A percentile compares a stretch with the other conserved stretches of the same genome.
Conservation (phyloP, 805 yeast genomes). For the Ogataea angusta region DNA sequence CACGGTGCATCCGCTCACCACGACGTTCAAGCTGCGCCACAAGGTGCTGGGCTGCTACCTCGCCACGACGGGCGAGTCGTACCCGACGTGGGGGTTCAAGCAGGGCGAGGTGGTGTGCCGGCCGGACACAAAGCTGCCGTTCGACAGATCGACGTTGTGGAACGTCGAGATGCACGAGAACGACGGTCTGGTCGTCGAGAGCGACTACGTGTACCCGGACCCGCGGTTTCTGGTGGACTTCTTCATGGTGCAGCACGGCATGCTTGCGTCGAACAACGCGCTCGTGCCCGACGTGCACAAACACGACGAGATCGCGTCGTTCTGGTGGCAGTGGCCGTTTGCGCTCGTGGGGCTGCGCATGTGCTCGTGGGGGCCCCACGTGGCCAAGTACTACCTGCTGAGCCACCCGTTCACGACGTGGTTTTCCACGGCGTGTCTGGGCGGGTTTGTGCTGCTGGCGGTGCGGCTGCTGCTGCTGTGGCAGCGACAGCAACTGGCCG, state of each 20-base stretch:
- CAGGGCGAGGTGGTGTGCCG: slow-evolving; percentile 88
- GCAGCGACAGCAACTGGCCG: slow-evolving; percentile 65
- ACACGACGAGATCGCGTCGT: slow-evolving; percentile 65
- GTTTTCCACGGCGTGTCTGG: slow-evolving; percentile 53
- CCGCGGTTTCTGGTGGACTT: slow-evolving; percentile 65
- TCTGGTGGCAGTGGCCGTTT: slow-evolving; percentile 85
- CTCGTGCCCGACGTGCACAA: slow-evolving; percentile 73
- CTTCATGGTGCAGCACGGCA: slow-evolving; percentile 67
- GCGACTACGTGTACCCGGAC: slow-evolving; percentile 39
- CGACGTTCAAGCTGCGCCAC: slow-evolving; percentile 75
- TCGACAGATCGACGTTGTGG: slow-evolving; percentile 75
- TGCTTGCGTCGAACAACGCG: slow-evolving; percentile 84
- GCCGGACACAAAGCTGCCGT: slow-evolving; percentile 33
- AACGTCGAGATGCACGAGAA: slow-evolving; percentile 70
- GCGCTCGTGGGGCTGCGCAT: slow-evolving; percentile 66
- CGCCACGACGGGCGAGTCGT: slow-evolving; percentile 73
- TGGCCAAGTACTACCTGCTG: slow-evolving; percentile 59
- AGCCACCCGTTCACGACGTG: slow-evolving; percentile 66
- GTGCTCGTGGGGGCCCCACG: slow-evolving; percentile 64
- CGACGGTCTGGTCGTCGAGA: slow-evolving; percentile 38
- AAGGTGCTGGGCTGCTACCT: slow-evolving; percentile 74
- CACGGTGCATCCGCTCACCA: slow-evolving; percentile 73
- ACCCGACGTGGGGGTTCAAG: slow-evolving; percentile 97
- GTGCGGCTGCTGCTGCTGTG: slow-evolving; percentile 44
- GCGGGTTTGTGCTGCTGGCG: slow-evolving; percentile 39